phyloP scores from a whole-genome alignment of 331 rosid genomes.

The Stylosanthes scabra region DNA sequence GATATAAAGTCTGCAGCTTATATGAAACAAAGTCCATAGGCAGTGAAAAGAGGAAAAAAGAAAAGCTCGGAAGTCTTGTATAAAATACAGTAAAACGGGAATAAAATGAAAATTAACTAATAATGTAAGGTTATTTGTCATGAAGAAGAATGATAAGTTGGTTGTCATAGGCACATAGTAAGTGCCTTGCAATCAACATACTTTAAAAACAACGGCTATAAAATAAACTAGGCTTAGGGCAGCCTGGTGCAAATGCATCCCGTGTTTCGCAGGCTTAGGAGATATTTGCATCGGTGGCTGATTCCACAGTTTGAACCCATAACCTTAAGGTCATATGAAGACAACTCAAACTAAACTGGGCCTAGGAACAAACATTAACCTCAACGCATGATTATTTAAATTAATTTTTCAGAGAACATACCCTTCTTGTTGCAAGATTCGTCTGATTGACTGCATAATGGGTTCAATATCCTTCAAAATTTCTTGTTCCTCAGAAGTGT shows the following conservation, averaged over 20 bases:
- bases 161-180: slow-evolving; percentile 13
- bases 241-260: no score
- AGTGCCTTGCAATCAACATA: slow-evolving; percentile 15
- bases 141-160: slow-evolving; percentile 2
- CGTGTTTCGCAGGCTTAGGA: no score
- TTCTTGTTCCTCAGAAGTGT: slow-evolving; percentile 84
- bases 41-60: no score
- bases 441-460: slow-evolving; percentile 65
- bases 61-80: no score
- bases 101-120: background rate
- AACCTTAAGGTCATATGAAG: no score
- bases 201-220: slow-evolving; percentile 2
- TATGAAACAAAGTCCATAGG: no score
- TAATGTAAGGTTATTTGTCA: background rate
- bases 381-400: background rate
- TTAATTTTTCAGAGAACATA: slow-evolving; percentile 42
- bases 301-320: no score
- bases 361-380: background rate
- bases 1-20: no score
- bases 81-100: no score
- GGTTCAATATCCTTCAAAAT: slow-evolving; percentile 67
- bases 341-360: no score
- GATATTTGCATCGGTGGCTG: no score
- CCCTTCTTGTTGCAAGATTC: slow-evolving; percentile 88
- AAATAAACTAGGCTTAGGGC: background rate